Evolutionary conservation across 1,139 yeast species (phyloP), one percentile per base, ranked within the genome.

Genomic region (Barnettozyma hawaiiensis): DNA sequence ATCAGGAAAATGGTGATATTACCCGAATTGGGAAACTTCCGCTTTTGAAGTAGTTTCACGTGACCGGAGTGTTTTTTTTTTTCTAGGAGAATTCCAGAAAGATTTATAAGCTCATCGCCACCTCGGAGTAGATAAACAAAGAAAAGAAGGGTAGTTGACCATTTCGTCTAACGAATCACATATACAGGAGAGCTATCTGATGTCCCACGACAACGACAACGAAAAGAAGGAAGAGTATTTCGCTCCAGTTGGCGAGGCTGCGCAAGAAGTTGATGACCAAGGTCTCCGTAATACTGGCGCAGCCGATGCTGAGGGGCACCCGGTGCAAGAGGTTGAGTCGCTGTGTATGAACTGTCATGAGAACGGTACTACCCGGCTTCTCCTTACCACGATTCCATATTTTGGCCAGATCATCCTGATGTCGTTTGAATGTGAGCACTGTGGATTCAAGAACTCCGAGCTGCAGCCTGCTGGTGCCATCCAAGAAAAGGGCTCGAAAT

Each of bases 371-470:
- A 92, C 98, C 14, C 71, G 95, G 54, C 63, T 94, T 63, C 70
- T 94, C 42, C 70, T 94, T 58, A 92, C 99, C 14, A 73, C 80
- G 47, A 94, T 94, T 54, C 99, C 99, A 11, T 89, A 71, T 58
- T 94, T 94, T 68, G 73, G 92, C 54, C 97, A 94, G 63, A 79
- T 94, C 47, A 86, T 94, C 45, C 64, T 94, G 49, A 92, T 92
- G 96, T 90, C 97, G 2, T 94, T 94, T 63, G 85, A 81, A 52
- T 94, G 99, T 66, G 92, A 95, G 33, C 96, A 90, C 63, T 94
- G 99, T 70, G 85, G 87, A 1, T 78, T 87, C 60, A 85, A 83
- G 63, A 92, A 89, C 69, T 78, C 89, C 39, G 98, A 94, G 65
- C 78, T 94, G 53, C 98, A 94, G 68, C 85, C 97, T 18, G 99